phyloP scores from a whole-genome alignment of 1,139 yeast genomes.

The Suhomyces bokatorum region DNA sequence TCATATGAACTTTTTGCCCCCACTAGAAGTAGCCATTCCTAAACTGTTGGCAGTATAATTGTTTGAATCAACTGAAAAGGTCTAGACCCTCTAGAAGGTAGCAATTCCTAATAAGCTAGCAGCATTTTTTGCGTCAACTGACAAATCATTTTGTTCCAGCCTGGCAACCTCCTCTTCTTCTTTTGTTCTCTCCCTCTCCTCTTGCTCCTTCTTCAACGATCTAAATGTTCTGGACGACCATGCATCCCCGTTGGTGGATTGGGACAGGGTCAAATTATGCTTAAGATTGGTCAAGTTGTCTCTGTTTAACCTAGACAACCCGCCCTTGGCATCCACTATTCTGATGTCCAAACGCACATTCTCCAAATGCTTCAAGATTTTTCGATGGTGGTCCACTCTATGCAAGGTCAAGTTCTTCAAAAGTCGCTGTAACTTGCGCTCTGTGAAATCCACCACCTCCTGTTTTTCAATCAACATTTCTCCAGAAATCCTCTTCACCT shows the following conservation, averaged over 20 bases:
- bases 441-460: slow-evolving; percentile 57
- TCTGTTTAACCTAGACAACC: slow-evolving; percentile 81
- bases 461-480: slow-evolving; percentile 79
- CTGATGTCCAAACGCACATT: slow-evolving; percentile 72
- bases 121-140: slow-evolving; percentile 78
- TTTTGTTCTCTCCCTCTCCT: slow-evolving; percentile 17
- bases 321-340: slow-evolving; percentile 75
- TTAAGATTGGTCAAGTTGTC: slow-evolving; percentile 54
- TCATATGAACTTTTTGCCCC: too few relatives aligned
- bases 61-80: background rate
- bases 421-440: slow-evolving; percentile 51
- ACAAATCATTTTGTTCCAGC: slow-evolving; percentile 27
- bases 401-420: slow-evolving; percentile 65
- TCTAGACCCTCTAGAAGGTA: slow-evolving; percentile 46
- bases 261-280: slow-evolving; percentile 51
- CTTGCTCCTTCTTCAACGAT: slow-evolving; percentile 46
- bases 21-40: too few relatives aligned
- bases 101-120: slow-evolving; percentile 78
- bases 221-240: slow-evolving; percentile 67
- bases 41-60: too few relatives aligned
- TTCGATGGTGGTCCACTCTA: slow-evolving; percentile 84
- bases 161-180: slow-evolving; percentile 23
- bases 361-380: slow-evolving; percentile 74
- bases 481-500: slow-evolving; percentile 78
- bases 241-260: slow-evolving; percentile 55